Base-by-base conservation (phyloP, 129 eudicot genomes). In the Arctium lappa region DNA sequence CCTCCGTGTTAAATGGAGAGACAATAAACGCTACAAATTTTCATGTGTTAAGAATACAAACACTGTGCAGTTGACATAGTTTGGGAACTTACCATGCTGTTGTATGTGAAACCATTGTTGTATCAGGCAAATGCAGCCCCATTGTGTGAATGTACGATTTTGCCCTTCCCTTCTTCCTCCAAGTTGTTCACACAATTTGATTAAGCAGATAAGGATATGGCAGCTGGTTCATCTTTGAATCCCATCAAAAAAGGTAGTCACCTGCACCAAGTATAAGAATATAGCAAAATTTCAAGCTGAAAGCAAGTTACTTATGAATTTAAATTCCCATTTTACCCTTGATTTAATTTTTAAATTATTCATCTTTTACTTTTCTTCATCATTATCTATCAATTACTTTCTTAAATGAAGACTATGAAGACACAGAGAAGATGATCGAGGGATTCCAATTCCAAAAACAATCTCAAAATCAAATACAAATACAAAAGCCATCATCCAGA, bases 141-240 rank as follows among this genome's bases (percentile, higher is more conserved):
- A 81, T 53, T 15, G 76, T 9, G 42, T 81, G 73, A 13, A 60
- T 36, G 73, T 56, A 72, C 63, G 36, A 37, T 37, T 37, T 73
- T 60, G 12, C 73, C 70, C 72, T 80, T 7, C 40, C n/a, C 85
- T 82, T 40, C 63, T 81, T 73, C 69, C 38, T 66, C 75, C 65
- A 81, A 38, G 66, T 38, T 13, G 31, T 37, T 38, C 79, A 38
- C 62, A 10, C 62, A 60, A 73, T 50, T 4, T 27, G 65, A 39
- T 81, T 73, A 15, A 29, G 34, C 73, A 38, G 22, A 50, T 53
- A 80, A 30, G 50, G 5, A 78, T 63, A 63, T 30, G 62, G 70
- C 31, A 44, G 50, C 32, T 9, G 9, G 33, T 8, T 79, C 75
- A 71, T 80, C 77, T 53, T 71, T 80, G 56, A 22, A 80, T 34